These are phyloP conservation scores for Clonostachys sp. DNA, from an alignment of 2,329 filamentous ascomycete species.

Conservation along the genomic window DNA sequence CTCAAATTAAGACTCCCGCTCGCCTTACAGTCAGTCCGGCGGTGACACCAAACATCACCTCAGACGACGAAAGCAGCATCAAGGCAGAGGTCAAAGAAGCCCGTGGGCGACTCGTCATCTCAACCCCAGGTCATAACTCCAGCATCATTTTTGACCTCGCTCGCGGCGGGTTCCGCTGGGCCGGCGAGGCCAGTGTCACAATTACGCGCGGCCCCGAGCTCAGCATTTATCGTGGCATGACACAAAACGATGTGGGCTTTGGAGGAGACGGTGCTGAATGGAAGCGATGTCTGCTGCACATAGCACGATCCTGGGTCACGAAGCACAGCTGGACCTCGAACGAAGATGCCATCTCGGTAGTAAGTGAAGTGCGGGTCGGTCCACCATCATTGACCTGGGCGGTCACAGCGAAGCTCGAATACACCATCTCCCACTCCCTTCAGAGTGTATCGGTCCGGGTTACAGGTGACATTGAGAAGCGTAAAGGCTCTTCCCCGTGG, in stretches of 20 bases:
- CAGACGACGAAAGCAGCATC: neutral
- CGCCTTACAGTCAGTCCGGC: neutral
- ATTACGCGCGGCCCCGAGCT: slow-evolving; percentile 4
- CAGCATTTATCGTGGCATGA: slow-evolving; percentile 5
- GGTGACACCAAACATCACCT: neutral
- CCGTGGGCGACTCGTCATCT: neutral
- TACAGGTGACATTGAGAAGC: slow-evolving; percentile 13
- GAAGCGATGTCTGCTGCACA: slow-evolving; percentile 3
- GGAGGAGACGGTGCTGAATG: slow-evolving; percentile 4
- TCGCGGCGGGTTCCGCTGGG: neutral
- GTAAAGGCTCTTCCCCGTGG: neutral
- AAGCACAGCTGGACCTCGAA: slow-evolving; percentile 25
- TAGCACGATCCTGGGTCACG: neutral
- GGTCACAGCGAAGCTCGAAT: slow-evolving; percentile 43
- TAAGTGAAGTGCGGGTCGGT: slow-evolving; percentile 43
- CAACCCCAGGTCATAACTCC: neutral
- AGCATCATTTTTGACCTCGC: neutral
- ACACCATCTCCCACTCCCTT: slow-evolving; percentile 48
- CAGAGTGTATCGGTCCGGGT: slow-evolving; percentile 30
- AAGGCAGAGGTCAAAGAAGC: neutral
- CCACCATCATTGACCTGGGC: slow-evolving; percentile 62
- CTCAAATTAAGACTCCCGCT: neutral
- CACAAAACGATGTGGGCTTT: slow-evolving; percentile 6
- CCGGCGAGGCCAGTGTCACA: neutral
- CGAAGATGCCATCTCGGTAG: slow-evolving; percentile 21